phyloP scores from a whole-genome alignment of 306 rosid species.

The Inga oerstediana region DNA sequence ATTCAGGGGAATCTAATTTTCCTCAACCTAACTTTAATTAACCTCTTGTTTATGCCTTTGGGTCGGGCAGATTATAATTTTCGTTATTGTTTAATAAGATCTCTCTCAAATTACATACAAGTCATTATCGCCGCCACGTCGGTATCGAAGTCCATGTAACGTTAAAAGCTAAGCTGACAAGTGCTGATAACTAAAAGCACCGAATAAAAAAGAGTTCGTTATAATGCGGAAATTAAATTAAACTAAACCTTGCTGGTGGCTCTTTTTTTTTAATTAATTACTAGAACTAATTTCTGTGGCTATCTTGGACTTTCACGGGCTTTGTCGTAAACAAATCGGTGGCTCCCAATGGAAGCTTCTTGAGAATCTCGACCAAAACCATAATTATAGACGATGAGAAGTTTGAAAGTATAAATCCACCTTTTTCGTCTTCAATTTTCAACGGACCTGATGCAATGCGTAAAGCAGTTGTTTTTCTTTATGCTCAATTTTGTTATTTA shows the following conservation, averaged over 20 bases:
- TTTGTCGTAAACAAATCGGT: not conserved
- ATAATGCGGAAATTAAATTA: not conserved
- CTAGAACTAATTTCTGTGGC: not conserved
- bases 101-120: not conserved
- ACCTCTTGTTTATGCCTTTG: not conserved
- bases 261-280: not conserved
- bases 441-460: not conserved
- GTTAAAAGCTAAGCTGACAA: not conserved
- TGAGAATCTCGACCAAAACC: slow-evolving; percentile 14
- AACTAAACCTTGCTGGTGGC: not conserved
- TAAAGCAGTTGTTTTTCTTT: not conserved
- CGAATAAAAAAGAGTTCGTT: not conserved
- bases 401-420: slow-evolving; percentile 11
- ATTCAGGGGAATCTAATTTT: slow-evolving; percentile 18
- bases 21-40: not conserved
- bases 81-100: not conserved
- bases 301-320: not conserved
- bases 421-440: not conserved
- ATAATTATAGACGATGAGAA: slow-evolving; percentile 9
- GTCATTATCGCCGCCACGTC: too few relatives aligned
- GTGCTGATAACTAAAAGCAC: not conserved
- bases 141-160: too few relatives aligned
- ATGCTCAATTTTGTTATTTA: not conserved
- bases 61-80: not conserved
- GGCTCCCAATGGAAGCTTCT: not conserved